phyloP scores from a whole-genome alignment of 2,329 filamentous ascomycete genomes.

The Rhinocladiella mackenziei region DNA sequence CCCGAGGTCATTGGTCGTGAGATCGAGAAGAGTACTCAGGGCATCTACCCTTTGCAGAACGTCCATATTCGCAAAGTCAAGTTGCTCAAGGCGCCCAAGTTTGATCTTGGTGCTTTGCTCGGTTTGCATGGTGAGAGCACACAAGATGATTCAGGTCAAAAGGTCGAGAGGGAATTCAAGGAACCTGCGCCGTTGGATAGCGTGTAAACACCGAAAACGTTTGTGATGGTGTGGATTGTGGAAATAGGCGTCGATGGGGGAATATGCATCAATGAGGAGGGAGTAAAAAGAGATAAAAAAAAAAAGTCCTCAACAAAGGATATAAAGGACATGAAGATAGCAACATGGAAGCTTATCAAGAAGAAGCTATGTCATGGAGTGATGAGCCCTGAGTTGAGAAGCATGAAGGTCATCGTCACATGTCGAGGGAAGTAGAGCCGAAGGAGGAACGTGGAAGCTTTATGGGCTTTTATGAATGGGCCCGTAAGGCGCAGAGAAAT shows the following conservation, averaged over 20 bases:
- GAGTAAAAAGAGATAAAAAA: no score
- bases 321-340: no score
- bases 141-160: constrained; percentile 94
- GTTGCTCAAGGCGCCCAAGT: constrained; percentile 97
- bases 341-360: no score
- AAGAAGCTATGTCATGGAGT: no score
- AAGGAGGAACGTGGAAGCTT: no score
- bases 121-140: constrained; percentile 95
- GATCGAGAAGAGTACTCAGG: constrained; percentile 99
- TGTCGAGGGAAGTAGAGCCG: no score
- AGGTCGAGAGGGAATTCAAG: constrained; percentile 99
- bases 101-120: constrained; percentile 94
- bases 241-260: no score
- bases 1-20: constrained; percentile 98
- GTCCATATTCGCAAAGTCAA: constrained; percentile 99
- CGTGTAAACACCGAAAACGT: constrained; percentile 74
- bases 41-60: constrained; percentile 99
- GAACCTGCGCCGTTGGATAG: constrained; percentile 83
- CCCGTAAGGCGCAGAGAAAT: neutral
- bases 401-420: no score
- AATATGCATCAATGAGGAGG: neutral
- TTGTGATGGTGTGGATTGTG: neutral
- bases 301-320: no score
- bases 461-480: neutral
- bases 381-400: no score